These are phyloP conservation scores for Aspergillus intermedius DNA, from an alignment of 2,329 filamentous ascomycete genomes.

Conservation along the genomic window DNA sequence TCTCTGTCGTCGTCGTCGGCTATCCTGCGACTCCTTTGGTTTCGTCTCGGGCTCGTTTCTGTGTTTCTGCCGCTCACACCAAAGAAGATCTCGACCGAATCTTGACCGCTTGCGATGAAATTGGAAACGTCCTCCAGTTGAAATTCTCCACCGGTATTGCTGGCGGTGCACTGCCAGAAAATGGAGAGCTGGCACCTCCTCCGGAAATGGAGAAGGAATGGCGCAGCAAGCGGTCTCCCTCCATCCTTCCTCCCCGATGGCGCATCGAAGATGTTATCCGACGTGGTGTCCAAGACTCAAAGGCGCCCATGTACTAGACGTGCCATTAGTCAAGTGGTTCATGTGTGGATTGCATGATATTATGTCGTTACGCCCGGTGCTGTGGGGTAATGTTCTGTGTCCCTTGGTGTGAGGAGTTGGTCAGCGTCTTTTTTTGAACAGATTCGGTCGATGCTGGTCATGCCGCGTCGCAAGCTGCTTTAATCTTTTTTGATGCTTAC, in stretches of 20 bases:
- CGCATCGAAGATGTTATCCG: slow-evolving; percentile 66
- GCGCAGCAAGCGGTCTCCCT: slow-evolving; percentile 46
- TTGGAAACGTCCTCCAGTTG: slow-evolving; percentile 84
- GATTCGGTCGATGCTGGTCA: slow-evolving; percentile 32
- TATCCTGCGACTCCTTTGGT: slow-evolving; percentile 96
- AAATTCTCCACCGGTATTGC: slow-evolving; percentile 97
- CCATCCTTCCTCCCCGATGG: slow-evolving; percentile 68
- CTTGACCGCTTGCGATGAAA: slow-evolving; percentile 81
- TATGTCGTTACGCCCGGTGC: slow-evolving; percentile 4
- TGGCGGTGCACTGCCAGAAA: slow-evolving; percentile 72
- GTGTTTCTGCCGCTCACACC: slow-evolving; percentile 90
- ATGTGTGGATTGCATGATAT: not conserved
- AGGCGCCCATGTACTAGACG: slow-evolving; percentile 59
- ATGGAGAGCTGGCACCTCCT: slow-evolving; percentile 55
- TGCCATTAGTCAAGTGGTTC: slow-evolving; percentile 1
- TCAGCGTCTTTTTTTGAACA: slow-evolving; percentile 8
- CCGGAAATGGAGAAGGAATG: slow-evolving; percentile 67
- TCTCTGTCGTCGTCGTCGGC: slow-evolving; percentile 92
- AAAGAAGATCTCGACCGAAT: slow-evolving; percentile 95
- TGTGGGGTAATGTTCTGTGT: slow-evolving; percentile 6
- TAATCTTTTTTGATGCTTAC: slow-evolving; percentile 3
- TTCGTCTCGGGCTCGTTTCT: slow-evolving; percentile 90
- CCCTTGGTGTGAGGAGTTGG: slow-evolving; percentile 3
- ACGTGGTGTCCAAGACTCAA: slow-evolving; percentile 67
- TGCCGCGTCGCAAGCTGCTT: slow-evolving; percentile 19